Evolutionary conservation across 805 yeast species (phyloP).

Genomic region (Blastobotrys parvus): DNA sequence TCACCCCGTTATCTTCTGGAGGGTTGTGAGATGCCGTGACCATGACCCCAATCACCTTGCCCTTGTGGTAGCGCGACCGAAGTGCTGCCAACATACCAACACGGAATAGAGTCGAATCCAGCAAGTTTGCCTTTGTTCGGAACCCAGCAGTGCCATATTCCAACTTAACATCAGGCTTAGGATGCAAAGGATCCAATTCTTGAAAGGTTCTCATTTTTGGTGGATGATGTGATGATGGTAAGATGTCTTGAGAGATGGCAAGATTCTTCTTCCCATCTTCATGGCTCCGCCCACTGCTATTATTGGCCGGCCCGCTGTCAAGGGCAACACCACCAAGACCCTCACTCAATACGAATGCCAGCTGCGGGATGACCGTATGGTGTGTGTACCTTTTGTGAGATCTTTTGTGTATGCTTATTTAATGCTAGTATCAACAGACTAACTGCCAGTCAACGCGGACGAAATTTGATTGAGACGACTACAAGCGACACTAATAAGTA

Average conservation of each 20-base stretch:
- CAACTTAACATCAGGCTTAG: constrained; percentile 32
- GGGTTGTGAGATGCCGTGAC: constrained; percentile 95
- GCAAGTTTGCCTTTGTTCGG: constrained; percentile 57
- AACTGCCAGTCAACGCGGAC: neutral
- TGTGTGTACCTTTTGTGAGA: constrained; percentile 23
- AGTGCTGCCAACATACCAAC: constrained; percentile 77
- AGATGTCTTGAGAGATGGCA: too few relatives aligned
- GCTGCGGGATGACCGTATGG: constrained; percentile 16
- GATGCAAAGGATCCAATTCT: neutral
- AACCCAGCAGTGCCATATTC: constrained; percentile 98
- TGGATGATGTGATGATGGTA: neutral
- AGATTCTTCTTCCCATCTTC: too few relatives aligned
- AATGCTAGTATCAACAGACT: neutral
- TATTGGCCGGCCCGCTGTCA: constrained; percentile 4
- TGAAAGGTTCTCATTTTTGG: neutral
- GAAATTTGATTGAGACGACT: neutral
- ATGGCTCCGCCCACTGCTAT: constrained; percentile 19
- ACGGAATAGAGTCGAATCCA: constrained; percentile 77
- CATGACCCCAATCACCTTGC: constrained; percentile 86
- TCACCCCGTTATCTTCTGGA: constrained; percentile 85
- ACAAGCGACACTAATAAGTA: constrained; percentile 30
- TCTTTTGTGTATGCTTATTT: constrained; percentile 12
- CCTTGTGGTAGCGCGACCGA: constrained; percentile 62
- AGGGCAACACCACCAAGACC: constrained; percentile 17
- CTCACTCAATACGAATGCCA: constrained; percentile 24